phyloP scores from a whole-genome alignment of 208 protist species.

The Balamuthia mandrillaris region DNA sequence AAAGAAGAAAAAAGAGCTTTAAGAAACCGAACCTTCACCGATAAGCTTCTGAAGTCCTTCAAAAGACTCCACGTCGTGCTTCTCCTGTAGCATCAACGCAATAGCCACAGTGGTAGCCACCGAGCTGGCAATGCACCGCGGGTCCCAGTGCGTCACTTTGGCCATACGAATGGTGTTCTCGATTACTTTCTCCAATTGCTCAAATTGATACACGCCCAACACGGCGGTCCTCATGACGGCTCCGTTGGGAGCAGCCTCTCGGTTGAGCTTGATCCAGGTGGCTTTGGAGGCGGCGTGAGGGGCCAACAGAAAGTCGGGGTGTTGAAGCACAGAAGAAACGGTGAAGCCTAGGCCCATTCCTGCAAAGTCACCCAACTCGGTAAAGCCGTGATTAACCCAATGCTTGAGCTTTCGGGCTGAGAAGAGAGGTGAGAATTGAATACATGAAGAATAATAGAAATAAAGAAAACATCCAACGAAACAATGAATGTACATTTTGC shows the following conservation, averaged over 20 bases:
- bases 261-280: constrained; percentile 30
- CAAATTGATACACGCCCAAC: constrained; percentile 29
- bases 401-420: too few relatives aligned
- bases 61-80: background rate
- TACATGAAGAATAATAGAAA: too few relatives aligned
- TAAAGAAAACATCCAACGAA: too few relatives aligned
- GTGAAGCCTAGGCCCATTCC: constrained; percentile 60
- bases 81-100: constrained; percentile 38
- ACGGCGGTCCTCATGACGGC: constrained; percentile 62
- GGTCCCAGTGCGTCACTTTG: constrained; percentile 60
- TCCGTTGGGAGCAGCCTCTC: constrained; percentile 51
- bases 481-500: too few relatives aligned
- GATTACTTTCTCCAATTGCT: constrained; percentile 16
- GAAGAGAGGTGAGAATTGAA: too few relatives aligned
- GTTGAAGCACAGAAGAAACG: background rate
- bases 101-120: constrained; percentile 6
- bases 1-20: too few relatives aligned
- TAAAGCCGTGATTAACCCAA: constrained; percentile 59
- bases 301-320: background rate
- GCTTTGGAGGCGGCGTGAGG: constrained; percentile 6
- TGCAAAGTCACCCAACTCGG: constrained; percentile 48
- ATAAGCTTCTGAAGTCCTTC: constrained; percentile 24
- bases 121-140: constrained; percentile 46
- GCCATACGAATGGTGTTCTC: constrained; percentile 39
- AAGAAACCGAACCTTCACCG: background rate